Evolutionary conservation across 345 rosid species (phyloP), one percentile per base, ranked within the genome.

Genomic region (Murraya koenigii): DNA sequence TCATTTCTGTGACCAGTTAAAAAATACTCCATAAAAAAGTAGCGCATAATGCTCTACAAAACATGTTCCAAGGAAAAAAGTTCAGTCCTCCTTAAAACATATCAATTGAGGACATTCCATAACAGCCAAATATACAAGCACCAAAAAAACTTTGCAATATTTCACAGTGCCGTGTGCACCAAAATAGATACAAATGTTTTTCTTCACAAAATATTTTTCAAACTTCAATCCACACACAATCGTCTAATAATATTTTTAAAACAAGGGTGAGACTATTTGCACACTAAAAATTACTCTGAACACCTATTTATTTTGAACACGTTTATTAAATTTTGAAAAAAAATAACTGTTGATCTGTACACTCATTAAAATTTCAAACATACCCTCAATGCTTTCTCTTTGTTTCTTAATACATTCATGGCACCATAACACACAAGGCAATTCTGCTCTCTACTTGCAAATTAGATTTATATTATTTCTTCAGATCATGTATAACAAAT

Each of bases 51-150:
- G 63, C 26, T 22, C 5, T 22, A 30, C 55, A 11, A 71, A 68
- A 32, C n/a, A 15, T 32, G 26, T 2, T 20, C 44, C 1, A 1
- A 10, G 44, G 19, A 71, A 71, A 32, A 28, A 22, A 6, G 3
- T 25, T 23, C 25, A 55, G 75, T 41, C 38, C 72, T 25, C 56
- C 39, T 9, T 60, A 38, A 56, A 59, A 59, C 72, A 68, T 5
- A 60, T 36, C 41, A 36, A 73, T 9, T 33, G 26, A 73, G 61
- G 62, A 35, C 61, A 54, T 55, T 20, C 28, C 47, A 17, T 54
- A 64, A 13, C 15, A 75, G 33, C 78, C 55, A 28, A 30, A n/a
- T 49, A 32, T 28, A 63, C 41, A 58, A 59, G 66, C 76, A 73
- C 23, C 19, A 59, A 23, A 61, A 39, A 14, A 38, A 73, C 38